These are phyloP conservation scores for Rhododendron ferrugineum DNA, from an alignment of 148 eudicot species.

Conservation along the genomic window DNA sequence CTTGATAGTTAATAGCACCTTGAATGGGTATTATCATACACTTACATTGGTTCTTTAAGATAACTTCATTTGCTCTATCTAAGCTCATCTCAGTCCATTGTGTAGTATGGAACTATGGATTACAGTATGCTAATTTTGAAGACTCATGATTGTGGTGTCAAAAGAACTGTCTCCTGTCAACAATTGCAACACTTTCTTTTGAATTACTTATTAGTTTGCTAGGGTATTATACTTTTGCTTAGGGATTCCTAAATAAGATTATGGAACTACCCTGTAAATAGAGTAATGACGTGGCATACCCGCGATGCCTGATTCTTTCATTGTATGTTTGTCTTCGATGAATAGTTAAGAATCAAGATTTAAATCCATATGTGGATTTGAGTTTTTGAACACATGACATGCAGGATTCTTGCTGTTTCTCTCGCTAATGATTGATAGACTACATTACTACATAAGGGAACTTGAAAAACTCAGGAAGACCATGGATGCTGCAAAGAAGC, in stretches of 20 bases:
- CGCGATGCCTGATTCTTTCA: not conserved
- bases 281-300: too few relatives aligned
- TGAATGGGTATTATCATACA: not conserved
- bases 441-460: constrained; percentile 48
- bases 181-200: not conserved
- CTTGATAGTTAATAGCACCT: not conserved
- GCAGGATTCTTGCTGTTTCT: constrained; percentile 47
- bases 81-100: not conserved
- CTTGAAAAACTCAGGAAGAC: constrained; percentile 32
- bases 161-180: not conserved
- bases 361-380: not conserved
- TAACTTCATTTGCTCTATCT: not conserved
- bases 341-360: not conserved
- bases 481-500: constrained; percentile 35
- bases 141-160: not conserved
- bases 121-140: not conserved
- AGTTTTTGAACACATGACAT: not conserved
- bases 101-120: not conserved
- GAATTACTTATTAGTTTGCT: not conserved
- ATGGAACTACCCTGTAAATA: not conserved
- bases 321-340: not conserved
- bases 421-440: constrained; percentile 35
- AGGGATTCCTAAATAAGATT: not conserved
- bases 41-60: not conserved
- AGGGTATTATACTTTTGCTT: not conserved